Conservation (phyloP, 2,329 filamentous ascomycete genomes). For the Monilinia fructicola region DNA sequence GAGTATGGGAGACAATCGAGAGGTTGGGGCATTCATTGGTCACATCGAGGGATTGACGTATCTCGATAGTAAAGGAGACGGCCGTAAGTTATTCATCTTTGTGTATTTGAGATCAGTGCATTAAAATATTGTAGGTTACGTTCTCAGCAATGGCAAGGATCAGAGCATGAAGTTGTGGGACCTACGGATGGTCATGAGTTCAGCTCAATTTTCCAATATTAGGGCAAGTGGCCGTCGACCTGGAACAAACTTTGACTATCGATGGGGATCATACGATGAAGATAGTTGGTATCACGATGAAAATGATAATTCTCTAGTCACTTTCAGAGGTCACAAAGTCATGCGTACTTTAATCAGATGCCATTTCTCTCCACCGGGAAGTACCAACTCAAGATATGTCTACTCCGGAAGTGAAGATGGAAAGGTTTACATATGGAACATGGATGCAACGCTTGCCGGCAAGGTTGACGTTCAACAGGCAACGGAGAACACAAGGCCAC, state of each 20-base stretch:
- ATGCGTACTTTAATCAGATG: constrained; percentile 89
- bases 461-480: constrained; percentile 75
- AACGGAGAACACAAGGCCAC: constrained; percentile 62
- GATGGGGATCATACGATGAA: constrained; percentile 64
- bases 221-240: constrained; percentile 55
- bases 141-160: constrained; percentile 92
- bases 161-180: constrained; percentile 99
- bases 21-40: constrained; percentile 64
- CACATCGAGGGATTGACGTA: constrained; percentile 68
- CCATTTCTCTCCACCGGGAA: constrained; percentile 86
- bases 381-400: constrained; percentile 87
- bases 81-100: constrained; percentile 43
- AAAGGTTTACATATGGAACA: constrained; percentile 86
- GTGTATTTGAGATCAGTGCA: not conserved
- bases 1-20: constrained; percentile 81
- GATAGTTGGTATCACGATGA: constrained; percentile 70
- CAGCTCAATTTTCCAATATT: constrained; percentile 58
- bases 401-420: constrained; percentile 91
- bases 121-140: constrained; percentile 53
- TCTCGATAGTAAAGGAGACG: constrained; percentile 68
- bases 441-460: constrained; percentile 81
- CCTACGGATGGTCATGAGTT: constrained; percentile 81
- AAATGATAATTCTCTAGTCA: constrained; percentile 87
- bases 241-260: constrained; percentile 69
- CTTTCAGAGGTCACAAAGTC: constrained; percentile 87